Evolutionary conservation across 2,329 filamentous ascomycete genomes (phyloP).

Genomic region (Fusarium sp.): DNA sequence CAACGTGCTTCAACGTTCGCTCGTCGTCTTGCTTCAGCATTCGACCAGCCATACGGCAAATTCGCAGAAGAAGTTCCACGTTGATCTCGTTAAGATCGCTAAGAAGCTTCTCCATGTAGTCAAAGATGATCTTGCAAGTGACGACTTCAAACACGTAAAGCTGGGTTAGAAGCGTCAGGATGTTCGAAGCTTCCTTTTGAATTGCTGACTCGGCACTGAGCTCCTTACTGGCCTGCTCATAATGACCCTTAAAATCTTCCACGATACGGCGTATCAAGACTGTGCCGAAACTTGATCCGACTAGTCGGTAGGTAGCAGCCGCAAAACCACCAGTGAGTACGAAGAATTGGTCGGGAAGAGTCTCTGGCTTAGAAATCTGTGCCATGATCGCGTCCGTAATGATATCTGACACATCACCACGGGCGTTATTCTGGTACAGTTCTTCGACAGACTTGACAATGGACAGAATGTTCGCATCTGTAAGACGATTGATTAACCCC

Average conservation of each 20-base stretch:
- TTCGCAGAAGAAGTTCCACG: constrained; percentile 86
- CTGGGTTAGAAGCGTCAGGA: constrained; percentile 85
- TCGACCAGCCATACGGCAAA: constrained; percentile 84
- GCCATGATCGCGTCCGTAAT: constrained; percentile 82
- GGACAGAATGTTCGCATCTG: constrained; percentile 87
- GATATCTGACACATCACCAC: constrained; percentile 87
- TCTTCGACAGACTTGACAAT: constrained; percentile 86
- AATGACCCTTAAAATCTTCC: constrained; percentile 76
- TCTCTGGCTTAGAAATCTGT: constrained; percentile 83
- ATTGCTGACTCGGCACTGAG: constrained; percentile 55
- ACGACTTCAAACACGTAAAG: constrained; percentile 94
- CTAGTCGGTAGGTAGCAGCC: constrained; percentile 85
- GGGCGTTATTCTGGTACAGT: constrained; percentile 84
- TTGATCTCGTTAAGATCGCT: constrained; percentile 82
- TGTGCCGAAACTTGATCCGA: constrained; percentile 90
- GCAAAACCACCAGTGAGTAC: constrained; percentile 92
- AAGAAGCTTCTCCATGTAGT: constrained; percentile 86
- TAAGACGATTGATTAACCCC: constrained; percentile 91
- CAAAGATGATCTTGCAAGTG: constrained; percentile 85
- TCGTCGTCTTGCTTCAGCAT: constrained; percentile 91
- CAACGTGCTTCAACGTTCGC: constrained; percentile 87
- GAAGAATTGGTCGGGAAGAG: constrained; percentile 86
- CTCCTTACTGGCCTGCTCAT: constrained; percentile 59
- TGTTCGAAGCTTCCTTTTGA: constrained; percentile 68
- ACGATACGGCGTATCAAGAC: constrained; percentile 84